phyloP scores from a whole-genome alignment of 352 stramenopile genomes.

The Peronospora tabacina region DNA sequence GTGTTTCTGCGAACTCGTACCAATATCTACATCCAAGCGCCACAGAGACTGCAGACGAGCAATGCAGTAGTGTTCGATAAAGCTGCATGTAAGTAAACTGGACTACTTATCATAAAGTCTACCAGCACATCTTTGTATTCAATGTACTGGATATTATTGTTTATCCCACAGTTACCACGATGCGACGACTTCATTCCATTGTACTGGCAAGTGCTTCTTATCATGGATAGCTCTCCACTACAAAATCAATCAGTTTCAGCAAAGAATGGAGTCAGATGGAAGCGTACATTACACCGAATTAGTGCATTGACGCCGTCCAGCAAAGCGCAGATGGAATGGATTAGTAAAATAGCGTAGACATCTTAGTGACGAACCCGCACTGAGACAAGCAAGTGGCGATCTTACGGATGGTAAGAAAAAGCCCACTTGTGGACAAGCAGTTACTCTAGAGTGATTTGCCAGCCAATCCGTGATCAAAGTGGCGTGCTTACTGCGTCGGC shows the following conservation, averaged over 20 bases:
- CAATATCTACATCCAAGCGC: constrained; percentile 38
- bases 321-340: too few relatives aligned
- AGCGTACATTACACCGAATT: neutral
- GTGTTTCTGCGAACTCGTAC: constrained; percentile 24
- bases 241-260: neutral
- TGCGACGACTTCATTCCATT: too few relatives aligned
- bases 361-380: neutral
- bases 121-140: too few relatives aligned
- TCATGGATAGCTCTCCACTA: neutral
- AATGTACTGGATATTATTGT: too few relatives aligned
- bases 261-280: neutral
- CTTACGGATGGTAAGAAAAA: neutral
- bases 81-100: neutral
- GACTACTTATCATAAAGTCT: too few relatives aligned
- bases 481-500: too few relatives aligned
- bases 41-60: neutral
- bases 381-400: too few relatives aligned
- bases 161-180: too few relatives aligned
- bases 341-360: neutral
- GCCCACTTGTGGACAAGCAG: neutral
- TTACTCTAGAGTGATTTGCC: neutral
- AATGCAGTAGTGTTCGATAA: neutral
- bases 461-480: too few relatives aligned
- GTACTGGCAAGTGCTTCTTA: neutral
- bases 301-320: too few relatives aligned